Percentiles rank a stretch among this genome's conserved stretches.
phyloP scores from a whole-genome alignment of 495 filamentous ascomycete genomes.

The Aspergillus cavernicola region DNA sequence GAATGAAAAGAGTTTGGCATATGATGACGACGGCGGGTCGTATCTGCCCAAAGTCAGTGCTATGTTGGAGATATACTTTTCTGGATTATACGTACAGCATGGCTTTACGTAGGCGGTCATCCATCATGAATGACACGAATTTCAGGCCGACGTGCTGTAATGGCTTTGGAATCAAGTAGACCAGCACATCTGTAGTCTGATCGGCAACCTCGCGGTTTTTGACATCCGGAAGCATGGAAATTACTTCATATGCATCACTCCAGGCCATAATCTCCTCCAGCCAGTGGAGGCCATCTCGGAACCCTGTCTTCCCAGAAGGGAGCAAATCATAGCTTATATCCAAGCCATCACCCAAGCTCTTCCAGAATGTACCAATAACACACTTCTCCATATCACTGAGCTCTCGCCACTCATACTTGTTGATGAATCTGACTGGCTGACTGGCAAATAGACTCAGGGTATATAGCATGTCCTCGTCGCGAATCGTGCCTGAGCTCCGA shows the following conservation, averaged over 20 bases:
- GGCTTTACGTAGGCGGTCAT: constrained; percentile 56
- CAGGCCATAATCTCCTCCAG: constrained; percentile 58
- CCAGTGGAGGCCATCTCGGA: constrained; percentile 61
- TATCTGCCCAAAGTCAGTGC: constrained; percentile 30
- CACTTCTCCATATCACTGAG: constrained; percentile 62
- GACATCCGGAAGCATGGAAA: constrained; percentile 53
- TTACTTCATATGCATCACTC: constrained; percentile 55
- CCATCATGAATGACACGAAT: constrained; percentile 57
- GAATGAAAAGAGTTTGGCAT: constrained; percentile 35
- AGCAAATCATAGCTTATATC: constrained; percentile 50
- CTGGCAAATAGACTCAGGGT: constrained; percentile 60
- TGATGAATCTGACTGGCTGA: constrained; percentile 56
- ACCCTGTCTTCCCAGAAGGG: constrained; percentile 40
- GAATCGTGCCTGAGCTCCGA: constrained; percentile 54
- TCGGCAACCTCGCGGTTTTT: constrained; percentile 53
- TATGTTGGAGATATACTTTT: no score
- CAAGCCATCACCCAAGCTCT: constrained; percentile 59
- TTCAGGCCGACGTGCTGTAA: constrained; percentile 47
- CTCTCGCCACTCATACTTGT: constrained; percentile 59
- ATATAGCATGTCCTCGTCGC: constrained; percentile 63
- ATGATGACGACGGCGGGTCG: constrained; percentile 36
- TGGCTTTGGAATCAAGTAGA: constrained; percentile 52
- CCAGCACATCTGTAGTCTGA: constrained; percentile 54
- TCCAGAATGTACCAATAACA: constrained; percentile 64
- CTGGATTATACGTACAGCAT: constrained; percentile 56